A percentile compares a stretch with the other conserved stretches of the same genome.
phyloP scores from a whole-genome alignment of 1,284 basidiomycete species.

The Inonotus obliquus region DNA sequence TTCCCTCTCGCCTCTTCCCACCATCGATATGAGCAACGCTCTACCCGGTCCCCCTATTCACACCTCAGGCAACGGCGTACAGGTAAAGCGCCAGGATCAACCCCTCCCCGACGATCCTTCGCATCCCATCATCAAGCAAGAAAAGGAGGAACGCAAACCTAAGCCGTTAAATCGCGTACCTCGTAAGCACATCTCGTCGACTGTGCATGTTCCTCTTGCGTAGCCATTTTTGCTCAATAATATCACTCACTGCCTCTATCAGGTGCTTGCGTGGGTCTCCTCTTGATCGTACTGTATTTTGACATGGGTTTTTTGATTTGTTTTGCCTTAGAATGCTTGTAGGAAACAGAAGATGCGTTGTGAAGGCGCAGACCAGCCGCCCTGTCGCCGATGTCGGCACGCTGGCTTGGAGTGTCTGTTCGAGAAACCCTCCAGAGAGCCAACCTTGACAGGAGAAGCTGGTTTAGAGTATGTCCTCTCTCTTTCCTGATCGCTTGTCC shows the following conservation, averaged over 20 bases:
- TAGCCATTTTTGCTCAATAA: slow-evolving; percentile 22
- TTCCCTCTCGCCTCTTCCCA: slow-evolving; percentile 7
- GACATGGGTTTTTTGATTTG: slow-evolving; percentile 14
- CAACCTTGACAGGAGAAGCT: slow-evolving; percentile 79
- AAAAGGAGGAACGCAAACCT: slow-evolving; percentile 62
- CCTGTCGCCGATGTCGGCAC: slow-evolving; percentile 84
- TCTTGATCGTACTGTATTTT: slow-evolving; percentile 15
- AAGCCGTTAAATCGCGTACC: slow-evolving; percentile 80
- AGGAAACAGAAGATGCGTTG: slow-evolving; percentile 86
- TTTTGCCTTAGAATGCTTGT: slow-evolving; percentile 64
- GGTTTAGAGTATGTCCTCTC: slow-evolving; percentile 71
- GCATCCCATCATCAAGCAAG: slow-evolving; percentile 25
- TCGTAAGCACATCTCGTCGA: slow-evolving; percentile 44
- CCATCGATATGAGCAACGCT: slow-evolving; percentile 15
- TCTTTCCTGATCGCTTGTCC: slow-evolving; percentile 5
- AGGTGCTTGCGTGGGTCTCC: slow-evolving; percentile 71
- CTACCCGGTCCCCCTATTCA: slow-evolving; percentile 1
- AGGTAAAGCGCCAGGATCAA: slow-evolving; percentile 39
- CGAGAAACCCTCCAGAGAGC: slow-evolving; percentile 83
- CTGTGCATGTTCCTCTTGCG: slow-evolving; percentile 6
- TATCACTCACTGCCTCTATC: slow-evolving; percentile 12
- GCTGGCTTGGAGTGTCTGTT: slow-evolving; percentile 84
- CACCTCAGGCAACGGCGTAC: slow-evolving; percentile 21
- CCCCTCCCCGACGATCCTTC: slow-evolving; percentile 33
- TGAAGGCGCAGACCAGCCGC: slow-evolving; percentile 87